Percentiles rank a stretch among this genome's conserved stretches.
These are phyloP conservation scores for Hyaloperonospora brassicae DNA, from an alignment of 352 stramenopile species.

Conservation along the genomic window DNA sequence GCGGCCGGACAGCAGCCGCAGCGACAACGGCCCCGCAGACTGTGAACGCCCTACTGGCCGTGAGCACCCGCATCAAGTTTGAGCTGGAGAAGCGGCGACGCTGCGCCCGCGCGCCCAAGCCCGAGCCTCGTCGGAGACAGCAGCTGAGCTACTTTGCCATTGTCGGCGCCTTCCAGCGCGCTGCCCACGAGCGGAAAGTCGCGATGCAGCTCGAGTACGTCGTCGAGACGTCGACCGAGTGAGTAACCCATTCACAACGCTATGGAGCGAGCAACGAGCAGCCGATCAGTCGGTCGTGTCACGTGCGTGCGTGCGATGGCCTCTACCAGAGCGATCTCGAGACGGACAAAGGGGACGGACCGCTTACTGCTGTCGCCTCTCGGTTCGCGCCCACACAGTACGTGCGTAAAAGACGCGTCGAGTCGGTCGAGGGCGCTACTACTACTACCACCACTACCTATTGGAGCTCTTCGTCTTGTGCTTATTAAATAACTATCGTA, in stretches of 20 bases:
- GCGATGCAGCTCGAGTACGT: conserved; percentile 34
- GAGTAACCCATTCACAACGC: conserved; percentile 9
- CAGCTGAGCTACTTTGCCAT: conserved; percentile 80
- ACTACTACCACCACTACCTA: too few species aligned
- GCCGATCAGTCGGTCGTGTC: too few species aligned
- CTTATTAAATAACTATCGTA: conserved; percentile 32
- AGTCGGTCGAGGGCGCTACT: too few species aligned
- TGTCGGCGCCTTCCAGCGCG: conserved; percentile 68
- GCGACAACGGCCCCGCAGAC: conserved; percentile 22
- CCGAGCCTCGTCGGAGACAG: conserved; percentile 46
- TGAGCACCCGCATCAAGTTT: conserved; percentile 66
- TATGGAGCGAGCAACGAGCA: too few species aligned
- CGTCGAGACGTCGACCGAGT: conserved; percentile 28
- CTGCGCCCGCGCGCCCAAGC: conserved; percentile 37
- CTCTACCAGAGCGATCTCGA: background rate
- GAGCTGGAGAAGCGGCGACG: conserved; percentile 59
- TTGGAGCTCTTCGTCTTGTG: conserved; percentile 31
- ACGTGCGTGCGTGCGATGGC: conserved; percentile 5
- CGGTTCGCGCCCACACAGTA: too few species aligned
- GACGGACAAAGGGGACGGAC: too few species aligned
- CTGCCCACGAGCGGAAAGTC: conserved; percentile 53
- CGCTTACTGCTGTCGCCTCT: too few species aligned
- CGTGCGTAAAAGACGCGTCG: too few species aligned
- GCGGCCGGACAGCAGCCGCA: conserved; percentile 7
- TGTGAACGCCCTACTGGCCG: conserved; percentile 47